Evolutionary conservation across 2,329 filamentous ascomycete genomes (phyloP), one percentile per base, ranked within the genome.

Genomic region (Talaromyces sp.): DNA sequence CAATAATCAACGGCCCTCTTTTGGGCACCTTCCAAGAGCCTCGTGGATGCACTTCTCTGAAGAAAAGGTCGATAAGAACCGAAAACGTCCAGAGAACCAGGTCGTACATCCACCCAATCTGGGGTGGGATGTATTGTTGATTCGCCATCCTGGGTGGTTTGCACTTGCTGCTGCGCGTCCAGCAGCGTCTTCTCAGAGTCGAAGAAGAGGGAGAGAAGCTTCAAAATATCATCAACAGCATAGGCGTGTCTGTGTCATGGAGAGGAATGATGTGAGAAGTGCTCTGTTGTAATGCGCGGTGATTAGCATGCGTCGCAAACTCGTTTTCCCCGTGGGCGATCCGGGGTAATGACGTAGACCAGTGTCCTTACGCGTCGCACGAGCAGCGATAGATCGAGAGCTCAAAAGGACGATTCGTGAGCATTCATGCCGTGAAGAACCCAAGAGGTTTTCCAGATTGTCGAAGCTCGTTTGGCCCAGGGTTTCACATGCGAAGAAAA

Each of bases 1-100:
- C 95, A 70, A 99, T 95, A 62, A 99, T 90, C 64, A 99, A 86
- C 1, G 95, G 93, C 0, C 93, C 95, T 64, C 86, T 84, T 69
- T 89, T 87, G 51, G 95, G 95, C 51, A 99, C 90, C 76, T 93
- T 93, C 92, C 95, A 99, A 64, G 93, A 91, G 67, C 92, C 92
- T 65, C 95, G 86, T 13, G 95, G 95, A 73, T 98, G 93, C 17
- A 99, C 91, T 77, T 99, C 95, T 67, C 95, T 89, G 81, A 99
- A 99, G 85, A 99, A 99, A 67, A 97, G 86, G 76, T 99, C 95
- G 66, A 96, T 87, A 57, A 98, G 82, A 65, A 98, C 73, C 2
- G 80, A 81, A 64, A 82, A 77, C 10, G 73, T 71, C 80, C 80
- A 82, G 41, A 82, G 69, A 53, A 80, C 72, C 27, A 81, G 64